Conservation (phyloP, 1,284 basidiomycete species). For the Gymnopus androsaceus region DNA sequence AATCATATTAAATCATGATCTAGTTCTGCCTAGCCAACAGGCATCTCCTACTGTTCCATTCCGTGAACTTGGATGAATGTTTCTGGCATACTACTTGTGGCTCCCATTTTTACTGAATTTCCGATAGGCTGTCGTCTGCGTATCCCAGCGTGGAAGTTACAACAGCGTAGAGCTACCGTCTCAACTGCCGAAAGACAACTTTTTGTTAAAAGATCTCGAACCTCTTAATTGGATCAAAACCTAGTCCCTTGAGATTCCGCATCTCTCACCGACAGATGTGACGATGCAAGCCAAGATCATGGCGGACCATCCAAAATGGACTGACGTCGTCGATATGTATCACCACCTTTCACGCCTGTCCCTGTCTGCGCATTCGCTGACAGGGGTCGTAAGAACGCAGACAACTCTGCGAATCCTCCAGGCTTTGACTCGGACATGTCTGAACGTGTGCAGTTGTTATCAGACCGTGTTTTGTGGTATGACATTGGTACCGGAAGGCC, state of each 20-base stretch:
- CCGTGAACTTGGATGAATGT: no score
- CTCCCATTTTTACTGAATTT: no score
- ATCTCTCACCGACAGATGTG: conserved; percentile 93
- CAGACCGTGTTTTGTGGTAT: conserved; percentile 91
- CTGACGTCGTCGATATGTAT: conserved; percentile 93
- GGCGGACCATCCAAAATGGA: conserved; percentile 94
- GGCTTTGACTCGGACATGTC: conserved; percentile 99
- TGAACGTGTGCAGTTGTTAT: conserved; percentile 93
- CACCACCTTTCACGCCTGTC: conserved; percentile 95
- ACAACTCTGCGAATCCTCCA: conserved; percentile 81
- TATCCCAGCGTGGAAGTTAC: conserved; percentile 96
- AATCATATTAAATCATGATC: no score
- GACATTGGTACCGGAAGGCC: conserved; percentile 89
- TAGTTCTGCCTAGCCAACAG: no score
- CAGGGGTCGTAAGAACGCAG: conserved; percentile 96
- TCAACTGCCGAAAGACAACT: conserved; percentile 90
- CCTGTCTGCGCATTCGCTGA: conserved; percentile 88
- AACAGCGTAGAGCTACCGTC: conserved; percentile 88
- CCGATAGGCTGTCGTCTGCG: conserved; percentile 81
- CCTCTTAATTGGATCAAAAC: conserved; percentile 99
- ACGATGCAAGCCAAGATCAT: conserved; percentile 95
- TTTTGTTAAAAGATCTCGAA: conserved; percentile 91
- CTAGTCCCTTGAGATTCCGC: conserved; percentile 89
- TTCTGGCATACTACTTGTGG: no score
- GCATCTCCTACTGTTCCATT: no score